These are phyloP conservation scores for Fusarium verticillioides DNA, from an alignment of 2,329 filamentous ascomycete genomes.

Conservation along the genomic window DNA sequence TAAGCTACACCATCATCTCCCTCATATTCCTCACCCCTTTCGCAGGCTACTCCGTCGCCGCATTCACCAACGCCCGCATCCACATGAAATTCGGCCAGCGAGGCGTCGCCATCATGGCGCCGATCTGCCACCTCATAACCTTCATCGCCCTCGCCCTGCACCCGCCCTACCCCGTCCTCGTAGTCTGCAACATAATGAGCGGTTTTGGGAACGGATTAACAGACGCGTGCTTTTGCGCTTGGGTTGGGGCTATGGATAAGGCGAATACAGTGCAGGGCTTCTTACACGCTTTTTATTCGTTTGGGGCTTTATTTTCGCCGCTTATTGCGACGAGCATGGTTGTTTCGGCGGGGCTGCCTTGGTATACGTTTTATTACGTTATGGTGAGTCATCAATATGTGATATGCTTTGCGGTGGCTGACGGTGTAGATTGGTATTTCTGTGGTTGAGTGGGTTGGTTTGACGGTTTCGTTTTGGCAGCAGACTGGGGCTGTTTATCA, in stretches of 20 bases:
- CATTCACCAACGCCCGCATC: constrained; percentile 69
- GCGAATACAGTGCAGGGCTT: constrained; percentile 75
- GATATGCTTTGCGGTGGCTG: not conserved
- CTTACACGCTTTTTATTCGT: constrained; percentile 72
- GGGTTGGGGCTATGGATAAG: constrained; percentile 72
- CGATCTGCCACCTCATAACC: constrained; percentile 68
- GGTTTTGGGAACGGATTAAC: constrained; percentile 75
- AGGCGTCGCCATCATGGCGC: constrained; percentile 72
- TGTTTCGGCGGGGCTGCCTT: constrained; percentile 65
- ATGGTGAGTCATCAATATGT: constrained; percentile 64
- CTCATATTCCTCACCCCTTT: constrained; percentile 73
- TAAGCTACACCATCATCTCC: constrained; percentile 70
- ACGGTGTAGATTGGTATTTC: constrained; percentile 56
- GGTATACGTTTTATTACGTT: constrained; percentile 78
- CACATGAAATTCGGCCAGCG: constrained; percentile 72
- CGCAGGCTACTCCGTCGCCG: constrained; percentile 69
- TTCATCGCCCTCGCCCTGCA: constrained; percentile 70
- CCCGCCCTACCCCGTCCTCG: constrained; percentile 72
- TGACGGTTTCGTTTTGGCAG: constrained; percentile 67
- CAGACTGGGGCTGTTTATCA: constrained; percentile 67
- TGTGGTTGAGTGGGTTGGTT: constrained; percentile 64
- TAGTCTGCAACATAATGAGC: constrained; percentile 70
- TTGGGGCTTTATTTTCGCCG: constrained; percentile 72
- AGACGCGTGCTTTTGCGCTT: constrained; percentile 62
- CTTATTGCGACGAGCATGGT: constrained; percentile 75